A percentile compares a stretch with the other conserved stretches of the same genome.
Conservation (phyloP, 2,329 filamentous ascomycete genomes). For the Phaeosphaeriaceae sp. region DNA sequence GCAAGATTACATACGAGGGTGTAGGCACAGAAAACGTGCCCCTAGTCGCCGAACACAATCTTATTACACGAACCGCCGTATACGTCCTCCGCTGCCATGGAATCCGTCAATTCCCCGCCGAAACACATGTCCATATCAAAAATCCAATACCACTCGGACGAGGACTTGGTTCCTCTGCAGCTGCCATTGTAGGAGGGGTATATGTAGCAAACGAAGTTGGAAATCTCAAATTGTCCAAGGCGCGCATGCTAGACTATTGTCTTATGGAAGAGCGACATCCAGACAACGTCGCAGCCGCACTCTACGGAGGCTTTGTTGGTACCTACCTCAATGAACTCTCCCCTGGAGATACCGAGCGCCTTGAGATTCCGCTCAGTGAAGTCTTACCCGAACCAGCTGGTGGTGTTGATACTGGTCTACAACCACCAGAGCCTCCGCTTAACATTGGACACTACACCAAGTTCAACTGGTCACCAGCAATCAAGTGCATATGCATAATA, state of each 20-base stretch:
- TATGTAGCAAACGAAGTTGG: slow-evolving; percentile 89
- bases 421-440: slow-evolving; percentile 84
- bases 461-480: slow-evolving; percentile 90
- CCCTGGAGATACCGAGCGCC: slow-evolving; percentile 85
- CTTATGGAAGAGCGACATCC: slow-evolving; percentile 81
- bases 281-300: slow-evolving; percentile 78
- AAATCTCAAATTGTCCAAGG: slow-evolving; percentile 75
- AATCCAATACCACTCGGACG: slow-evolving; percentile 94
- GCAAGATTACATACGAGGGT: slow-evolving; percentile 89
- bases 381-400: slow-evolving; percentile 90
- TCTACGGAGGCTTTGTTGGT: slow-evolving; percentile 96
- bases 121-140: slow-evolving; percentile 91
- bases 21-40: slow-evolving; percentile 79
- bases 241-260: slow-evolving; percentile 91
- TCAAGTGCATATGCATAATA: slow-evolving; percentile 96
- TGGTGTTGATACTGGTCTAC: slow-evolving; percentile 85
- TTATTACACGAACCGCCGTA: slow-evolving; percentile 91
- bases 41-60: slow-evolving; percentile 83
- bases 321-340: slow-evolving; percentile 93
- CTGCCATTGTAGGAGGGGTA: slow-evolving; percentile 95
- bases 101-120: slow-evolving; percentile 77
- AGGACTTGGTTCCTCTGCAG: slow-evolving; percentile 92
- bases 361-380: slow-evolving; percentile 92
- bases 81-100: slow-evolving; percentile 94
- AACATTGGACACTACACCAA: slow-evolving; percentile 97